These are phyloP conservation scores for Saccharomyces hybrid DNA, from an alignment of 1,139 yeast species.

Conservation along the genomic window DNA sequence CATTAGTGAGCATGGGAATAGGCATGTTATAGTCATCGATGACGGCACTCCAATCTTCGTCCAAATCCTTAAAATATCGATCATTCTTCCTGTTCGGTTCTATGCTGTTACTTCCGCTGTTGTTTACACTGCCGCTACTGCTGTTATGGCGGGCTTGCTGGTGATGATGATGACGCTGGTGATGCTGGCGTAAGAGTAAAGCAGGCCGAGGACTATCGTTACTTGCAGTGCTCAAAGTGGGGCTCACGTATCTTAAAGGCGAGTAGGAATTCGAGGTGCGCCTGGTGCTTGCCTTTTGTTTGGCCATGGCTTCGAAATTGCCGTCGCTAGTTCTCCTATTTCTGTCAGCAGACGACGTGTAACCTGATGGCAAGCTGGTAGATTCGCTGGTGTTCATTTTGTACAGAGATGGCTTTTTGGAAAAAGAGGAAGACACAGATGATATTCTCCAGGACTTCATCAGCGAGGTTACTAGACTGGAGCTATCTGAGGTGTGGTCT, in stretches of 20 bases:
- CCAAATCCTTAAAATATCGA: conserved; percentile 51
- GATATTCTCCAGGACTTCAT: conserved; percentile 29
- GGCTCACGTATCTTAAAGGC: conserved; percentile 22
- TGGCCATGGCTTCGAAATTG: conserved; percentile 26
- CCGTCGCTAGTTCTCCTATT: conserved; percentile 13
- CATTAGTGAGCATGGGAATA: conserved; percentile 37
- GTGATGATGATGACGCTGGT: conserved; percentile 10
- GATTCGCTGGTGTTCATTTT: not conserved
- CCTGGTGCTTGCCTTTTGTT: conserved; percentile 18
- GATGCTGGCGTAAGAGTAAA: conserved; percentile 2
- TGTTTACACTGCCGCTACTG: conserved; percentile 11
- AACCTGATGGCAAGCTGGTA: conserved; percentile 5
- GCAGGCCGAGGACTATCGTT: conserved; percentile 16
- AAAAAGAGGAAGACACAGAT: conserved; percentile 12
- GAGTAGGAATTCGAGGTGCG: conserved; percentile 21
- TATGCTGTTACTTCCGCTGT: conserved; percentile 7
- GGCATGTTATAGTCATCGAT: conserved; percentile 42
- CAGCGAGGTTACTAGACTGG: conserved; percentile 20
- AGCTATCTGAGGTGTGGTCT: conserved; percentile 11
- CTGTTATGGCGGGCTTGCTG: conserved; percentile 12
- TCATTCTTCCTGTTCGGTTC: conserved; percentile 23
- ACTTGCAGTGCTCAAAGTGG: conserved; percentile 10
- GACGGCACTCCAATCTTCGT: conserved; percentile 91
- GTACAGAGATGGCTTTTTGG: not conserved
- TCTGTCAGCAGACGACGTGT: conserved; percentile 2